Evolutionary conservation across 2,329 filamentous ascomycete genomes (phyloP).

Genomic region (Sporothrix phasma): DNA sequence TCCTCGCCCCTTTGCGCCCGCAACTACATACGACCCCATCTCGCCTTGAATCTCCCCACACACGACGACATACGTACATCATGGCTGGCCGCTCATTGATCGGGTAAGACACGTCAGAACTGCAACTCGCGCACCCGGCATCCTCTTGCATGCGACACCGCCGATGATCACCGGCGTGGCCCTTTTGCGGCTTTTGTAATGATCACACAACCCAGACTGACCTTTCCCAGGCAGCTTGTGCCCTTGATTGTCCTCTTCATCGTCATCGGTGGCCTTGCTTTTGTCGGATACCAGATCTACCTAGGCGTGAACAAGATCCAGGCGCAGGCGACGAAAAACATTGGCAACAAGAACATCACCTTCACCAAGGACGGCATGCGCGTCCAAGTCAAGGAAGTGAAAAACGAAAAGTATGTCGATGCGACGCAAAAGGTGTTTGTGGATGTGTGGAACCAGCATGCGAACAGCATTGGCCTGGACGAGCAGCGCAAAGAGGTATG

Average conservation of each 20-base stretch:
- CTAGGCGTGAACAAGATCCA: conserved; percentile 56
- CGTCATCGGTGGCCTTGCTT: conserved; percentile 47
- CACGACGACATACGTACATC: background rate
- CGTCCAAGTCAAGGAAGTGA: conserved; percentile 59
- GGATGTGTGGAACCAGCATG: conserved; percentile 51
- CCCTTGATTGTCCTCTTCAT: conserved; percentile 56
- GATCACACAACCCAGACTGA: background rate
- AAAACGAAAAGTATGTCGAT: conserved; percentile 62
- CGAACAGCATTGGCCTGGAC: conserved; percentile 24
- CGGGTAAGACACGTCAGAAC: background rate
- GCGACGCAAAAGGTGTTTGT: conserved; percentile 59
- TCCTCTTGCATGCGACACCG: background rate
- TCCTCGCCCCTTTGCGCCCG: no score
- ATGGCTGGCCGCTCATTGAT: conserved; percentile 5
- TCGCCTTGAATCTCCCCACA: background rate
- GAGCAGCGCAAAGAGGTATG: conserved; percentile 25
- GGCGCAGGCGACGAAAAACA: conserved; percentile 54
- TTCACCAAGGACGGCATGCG: conserved; percentile 66
- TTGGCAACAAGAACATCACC: conserved; percentile 65
- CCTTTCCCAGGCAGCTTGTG: conserved; percentile 44
- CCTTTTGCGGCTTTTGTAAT: background rate
- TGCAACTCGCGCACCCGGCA: background rate
- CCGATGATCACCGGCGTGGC: background rate
- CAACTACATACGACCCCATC: no score
- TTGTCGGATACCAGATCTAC: conserved; percentile 64